Evolutionary conservation across 2,329 filamentous ascomycete genomes (phyloP).

Genomic region (Reticulascus tulasneorum): DNA sequence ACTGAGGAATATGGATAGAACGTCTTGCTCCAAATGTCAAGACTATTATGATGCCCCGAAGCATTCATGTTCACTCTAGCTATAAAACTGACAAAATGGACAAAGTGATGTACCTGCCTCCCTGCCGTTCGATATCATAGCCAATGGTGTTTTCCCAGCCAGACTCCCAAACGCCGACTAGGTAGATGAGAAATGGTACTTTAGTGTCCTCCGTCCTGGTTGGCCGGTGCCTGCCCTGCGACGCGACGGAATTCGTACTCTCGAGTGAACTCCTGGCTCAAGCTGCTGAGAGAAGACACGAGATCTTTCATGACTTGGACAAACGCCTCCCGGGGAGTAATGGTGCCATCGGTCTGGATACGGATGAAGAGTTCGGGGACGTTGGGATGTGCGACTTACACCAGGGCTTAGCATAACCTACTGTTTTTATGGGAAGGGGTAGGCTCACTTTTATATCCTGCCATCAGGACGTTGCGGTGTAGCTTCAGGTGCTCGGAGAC

Average conservation of each 20-base stretch:
- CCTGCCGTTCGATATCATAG: too few species aligned
- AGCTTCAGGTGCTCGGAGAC: constrained; percentile 81
- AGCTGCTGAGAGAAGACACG: constrained; percentile 72
- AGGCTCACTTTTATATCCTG: constrained; percentile 77
- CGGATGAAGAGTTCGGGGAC: constrained; percentile 65
- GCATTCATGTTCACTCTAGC: too few species aligned
- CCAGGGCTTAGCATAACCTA: constrained; percentile 10
- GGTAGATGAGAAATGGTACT: too few species aligned
- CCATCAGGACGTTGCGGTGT: constrained; percentile 79
- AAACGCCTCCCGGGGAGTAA: constrained; percentile 86
- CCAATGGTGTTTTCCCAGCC: too few species aligned
- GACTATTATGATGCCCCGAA: too few species aligned
- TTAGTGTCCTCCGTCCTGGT: constrained; percentile 40
- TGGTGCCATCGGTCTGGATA: constrained; percentile 84
- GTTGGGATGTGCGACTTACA: constrained; percentile 53
- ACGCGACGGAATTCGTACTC: constrained; percentile 89
- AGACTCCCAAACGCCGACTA: too few species aligned
- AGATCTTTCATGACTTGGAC: constrained; percentile 76
- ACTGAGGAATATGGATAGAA: too few species aligned
- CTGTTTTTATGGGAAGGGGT: background rate
- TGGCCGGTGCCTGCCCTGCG: constrained; percentile 54
- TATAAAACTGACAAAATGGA: too few species aligned
- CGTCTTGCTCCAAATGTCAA: too few species aligned
- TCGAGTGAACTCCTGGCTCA: constrained; percentile 86
- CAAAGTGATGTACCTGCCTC: too few species aligned